phyloP scores from a whole-genome alignment of 441 rosid genomes.

The Euphorbia corollata region DNA sequence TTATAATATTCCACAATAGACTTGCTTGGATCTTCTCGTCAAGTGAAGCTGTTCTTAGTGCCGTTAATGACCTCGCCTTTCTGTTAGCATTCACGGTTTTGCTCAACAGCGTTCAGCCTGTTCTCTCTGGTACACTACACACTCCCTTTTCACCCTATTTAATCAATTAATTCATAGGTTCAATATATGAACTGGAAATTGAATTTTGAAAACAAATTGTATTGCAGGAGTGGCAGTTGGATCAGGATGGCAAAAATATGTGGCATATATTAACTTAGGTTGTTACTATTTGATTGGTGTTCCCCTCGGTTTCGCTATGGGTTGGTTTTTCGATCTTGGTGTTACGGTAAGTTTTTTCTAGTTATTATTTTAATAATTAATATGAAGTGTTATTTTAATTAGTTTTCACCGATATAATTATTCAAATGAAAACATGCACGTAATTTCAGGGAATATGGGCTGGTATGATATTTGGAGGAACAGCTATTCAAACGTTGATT shows the following conservation, averaged over 20 bases:
- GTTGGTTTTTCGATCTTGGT: slow-evolving; percentile 67
- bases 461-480: slow-evolving; percentile 91
- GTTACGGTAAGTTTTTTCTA: slow-evolving; percentile 45
- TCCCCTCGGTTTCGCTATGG: slow-evolving; percentile 74
- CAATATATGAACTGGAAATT: neutral
- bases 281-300: slow-evolving; percentile 71
- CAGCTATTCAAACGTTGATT: slow-evolving; percentile 63
- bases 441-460: slow-evolving; percentile 74
- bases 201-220: neutral
- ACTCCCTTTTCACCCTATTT: neutral
- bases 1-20: slow-evolving; percentile 38
- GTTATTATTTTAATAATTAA: too few relatives aligned
- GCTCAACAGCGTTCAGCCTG: slow-evolving; percentile 79
- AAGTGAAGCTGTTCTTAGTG: slow-evolving; percentile 48
- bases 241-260: slow-evolving; percentile 87
- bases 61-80: slow-evolving; percentile 54
- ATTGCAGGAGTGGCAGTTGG: slow-evolving; percentile 76
- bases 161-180: neutral
- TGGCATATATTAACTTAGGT: slow-evolving; percentile 79
- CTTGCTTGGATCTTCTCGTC: slow-evolving; percentile 57
- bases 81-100: slow-evolving; percentile 69
- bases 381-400: too few relatives aligned
- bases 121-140: slow-evolving; percentile 55
- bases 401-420: too few relatives aligned
- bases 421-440: too few relatives aligned